These are phyloP conservation scores for Trichoderma orchidacearum DNA, from an alignment of 495 filamentous ascomycete species.

Conservation along the genomic window DNA sequence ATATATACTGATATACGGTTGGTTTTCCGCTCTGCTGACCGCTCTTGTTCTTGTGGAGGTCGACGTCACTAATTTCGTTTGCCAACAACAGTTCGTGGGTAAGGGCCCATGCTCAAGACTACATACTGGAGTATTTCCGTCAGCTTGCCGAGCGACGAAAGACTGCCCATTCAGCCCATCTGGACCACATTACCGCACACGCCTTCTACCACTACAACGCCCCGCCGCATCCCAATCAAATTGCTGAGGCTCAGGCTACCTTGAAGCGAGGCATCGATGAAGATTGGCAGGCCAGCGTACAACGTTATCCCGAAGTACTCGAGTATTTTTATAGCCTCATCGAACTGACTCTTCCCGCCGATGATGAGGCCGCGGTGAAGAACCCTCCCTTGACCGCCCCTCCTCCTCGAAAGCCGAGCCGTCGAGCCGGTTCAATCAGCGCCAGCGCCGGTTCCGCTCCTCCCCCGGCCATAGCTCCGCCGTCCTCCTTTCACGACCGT, in stretches of 20 bases:
- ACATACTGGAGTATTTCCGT: conserved; percentile 55
- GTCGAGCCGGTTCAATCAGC: not conserved
- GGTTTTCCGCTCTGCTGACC: conserved; percentile 5
- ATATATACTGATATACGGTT: conserved; percentile 53
- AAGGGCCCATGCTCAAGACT: conserved; percentile 51
- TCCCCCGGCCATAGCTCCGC: not conserved
- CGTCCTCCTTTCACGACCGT: not conserved
- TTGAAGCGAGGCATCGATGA: conserved; percentile 59
- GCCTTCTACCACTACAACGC: conserved; percentile 42
- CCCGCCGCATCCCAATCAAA: conserved; percentile 40
- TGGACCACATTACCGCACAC: conserved; percentile 43
- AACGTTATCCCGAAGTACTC: conserved; percentile 58
- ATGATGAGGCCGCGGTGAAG: conserved; percentile 37
- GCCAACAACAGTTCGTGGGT: conserved; percentile 36
- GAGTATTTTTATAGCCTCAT: conserved; percentile 59
- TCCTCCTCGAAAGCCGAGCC: conserved; percentile 9
- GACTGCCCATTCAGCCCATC: conserved; percentile 36
- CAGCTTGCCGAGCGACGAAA: conserved; percentile 47
- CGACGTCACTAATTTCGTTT: not conserved
- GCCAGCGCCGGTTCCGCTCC: conserved; percentile 10
- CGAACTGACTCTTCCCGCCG: conserved; percentile 41
- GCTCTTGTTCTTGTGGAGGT: not conserved
- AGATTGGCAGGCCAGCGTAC: conserved; percentile 56
- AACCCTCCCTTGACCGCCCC: conserved; percentile 43
- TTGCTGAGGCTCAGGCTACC: conserved; percentile 41